Evolutionary conservation across 1,284 basidiomycete species (phyloP).

Genomic region (Pterula multifida): DNA sequence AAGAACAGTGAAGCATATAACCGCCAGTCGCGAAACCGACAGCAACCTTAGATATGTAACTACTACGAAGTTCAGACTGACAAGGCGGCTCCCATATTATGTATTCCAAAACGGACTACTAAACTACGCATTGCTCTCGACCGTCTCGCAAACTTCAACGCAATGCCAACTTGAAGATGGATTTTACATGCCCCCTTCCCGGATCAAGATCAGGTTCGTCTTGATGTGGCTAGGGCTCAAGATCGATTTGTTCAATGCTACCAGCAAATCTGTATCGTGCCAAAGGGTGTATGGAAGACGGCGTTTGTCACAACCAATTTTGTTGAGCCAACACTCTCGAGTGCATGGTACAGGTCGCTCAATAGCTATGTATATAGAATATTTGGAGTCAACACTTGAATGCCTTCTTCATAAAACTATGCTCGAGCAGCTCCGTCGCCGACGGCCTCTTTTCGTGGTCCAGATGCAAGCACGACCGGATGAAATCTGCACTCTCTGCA

Average conservation of each 20-base stretch:
- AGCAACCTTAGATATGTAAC: too few relatives aligned
- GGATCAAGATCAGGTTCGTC: constrained; percentile 14
- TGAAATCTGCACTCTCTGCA: not conserved
- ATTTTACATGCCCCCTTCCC: constrained; percentile 15
- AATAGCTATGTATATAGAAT: too few relatives aligned
- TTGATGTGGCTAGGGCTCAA: constrained; percentile 10
- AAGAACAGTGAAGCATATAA: too few relatives aligned
- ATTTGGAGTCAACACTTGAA: not conserved
- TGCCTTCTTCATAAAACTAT: constrained; percentile 1
- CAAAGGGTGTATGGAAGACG: constrained; percentile 2
- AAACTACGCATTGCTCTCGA: constrained; percentile 14
- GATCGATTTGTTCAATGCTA: constrained; percentile 15
- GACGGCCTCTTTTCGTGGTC: not conserved
- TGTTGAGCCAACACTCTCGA: too few relatives aligned
- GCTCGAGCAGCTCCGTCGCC: not conserved
- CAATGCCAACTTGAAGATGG: constrained; percentile 6
- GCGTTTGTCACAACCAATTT: constrained; percentile 14
- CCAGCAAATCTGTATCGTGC: constrained; percentile 13
- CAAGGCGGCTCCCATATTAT: constrained; percentile 17
- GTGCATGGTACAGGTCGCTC: too few relatives aligned
- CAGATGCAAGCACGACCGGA: not conserved
- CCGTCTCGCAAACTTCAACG: constrained; percentile 16
- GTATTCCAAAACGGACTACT: constrained; percentile 16
- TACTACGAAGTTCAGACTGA: too few relatives aligned
- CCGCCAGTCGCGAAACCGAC: too few relatives aligned